phyloP scores from a whole-genome alignment of 2,329 filamentous ascomycete species.

The Parasarocladium wereldwijsianum region DNA sequence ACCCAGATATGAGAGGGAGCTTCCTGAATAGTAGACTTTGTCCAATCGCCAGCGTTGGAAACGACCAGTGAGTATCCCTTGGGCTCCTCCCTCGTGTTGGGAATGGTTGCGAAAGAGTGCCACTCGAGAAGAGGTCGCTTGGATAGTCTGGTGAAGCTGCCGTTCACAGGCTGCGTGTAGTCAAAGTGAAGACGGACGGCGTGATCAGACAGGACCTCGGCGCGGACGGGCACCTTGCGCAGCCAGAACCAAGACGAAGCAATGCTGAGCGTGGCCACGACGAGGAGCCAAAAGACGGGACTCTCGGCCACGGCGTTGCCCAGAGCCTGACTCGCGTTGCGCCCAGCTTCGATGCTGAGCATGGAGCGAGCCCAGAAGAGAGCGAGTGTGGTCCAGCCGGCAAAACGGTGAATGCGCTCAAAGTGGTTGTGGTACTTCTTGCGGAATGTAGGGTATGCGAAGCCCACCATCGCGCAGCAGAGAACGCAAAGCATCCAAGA shows the following conservation, averaged over 20 bases:
- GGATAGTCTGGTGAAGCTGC: conserved; percentile 38
- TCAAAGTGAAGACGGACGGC: conserved; percentile 57
- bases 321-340: conserved; percentile 15
- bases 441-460: conserved; percentile 51
- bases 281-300: conserved; percentile 51
- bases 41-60: conserved; percentile 67
- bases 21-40: conserved; percentile 42
- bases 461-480: conserved; percentile 42
- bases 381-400: conserved; percentile 51
- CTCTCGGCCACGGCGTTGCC: conserved; percentile 21
- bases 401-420: conserved; percentile 57
- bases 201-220: conserved; percentile 56
- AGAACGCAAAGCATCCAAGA: conserved; percentile 43
- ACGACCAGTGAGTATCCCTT: conserved; percentile 52
- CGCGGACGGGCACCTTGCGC: conserved; percentile 48
- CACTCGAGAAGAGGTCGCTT: conserved; percentile 52
- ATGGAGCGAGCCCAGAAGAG: conserved; percentile 52
- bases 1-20: conserved; percentile 52
- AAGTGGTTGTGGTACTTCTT: conserved; percentile 52
- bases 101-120: conserved; percentile 65
- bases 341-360: conserved; percentile 31
- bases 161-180: conserved; percentile 41
- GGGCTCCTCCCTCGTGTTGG: conserved; percentile 27
- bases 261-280: conserved; percentile 48
- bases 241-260: conserved; percentile 61